Conservation (phyloP, 345 rosid genomes). For the Luvunga scandens region DNA sequence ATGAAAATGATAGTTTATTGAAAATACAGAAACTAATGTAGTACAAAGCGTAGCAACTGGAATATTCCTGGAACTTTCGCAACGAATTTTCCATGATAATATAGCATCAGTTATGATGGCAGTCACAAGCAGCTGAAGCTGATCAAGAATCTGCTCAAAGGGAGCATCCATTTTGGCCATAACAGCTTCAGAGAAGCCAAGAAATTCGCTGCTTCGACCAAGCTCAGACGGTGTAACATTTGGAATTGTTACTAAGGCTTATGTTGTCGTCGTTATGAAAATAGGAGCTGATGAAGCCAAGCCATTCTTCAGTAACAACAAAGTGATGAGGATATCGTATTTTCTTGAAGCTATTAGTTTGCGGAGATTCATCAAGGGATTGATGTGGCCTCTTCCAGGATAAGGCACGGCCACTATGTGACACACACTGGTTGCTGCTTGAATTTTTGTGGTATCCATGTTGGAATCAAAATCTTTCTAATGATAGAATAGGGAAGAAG, state of each 20-base stretch:
- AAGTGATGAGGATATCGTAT: slow-evolving; percentile 45
- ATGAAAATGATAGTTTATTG: slow-evolving; percentile 19
- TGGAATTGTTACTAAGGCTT: slow-evolving; percentile 34
- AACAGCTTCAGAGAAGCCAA: slow-evolving; percentile 31
- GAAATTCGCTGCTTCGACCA: background rate
- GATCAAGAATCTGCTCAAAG: slow-evolving; percentile 3
- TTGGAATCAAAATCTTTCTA: no score
- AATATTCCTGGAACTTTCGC: slow-evolving; percentile 24
- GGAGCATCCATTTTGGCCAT: slow-evolving; percentile 29
- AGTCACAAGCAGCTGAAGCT: slow-evolving; percentile 17
- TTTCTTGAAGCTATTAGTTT: slow-evolving; percentile 33
- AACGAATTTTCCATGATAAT: slow-evolving; percentile 21
- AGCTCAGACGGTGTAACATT: slow-evolving; percentile 51
- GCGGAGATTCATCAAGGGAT: slow-evolving; percentile 69
- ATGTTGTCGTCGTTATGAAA: slow-evolving; percentile 24
- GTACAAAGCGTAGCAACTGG: slow-evolving; percentile 33
- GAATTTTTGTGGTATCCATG: background rate
- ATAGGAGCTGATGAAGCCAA: slow-evolving; percentile 37
- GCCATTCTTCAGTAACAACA: slow-evolving; percentile 73
- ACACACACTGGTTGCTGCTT: background rate
- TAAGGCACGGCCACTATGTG: slow-evolving; percentile 64
- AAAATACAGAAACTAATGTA: slow-evolving; percentile 21
- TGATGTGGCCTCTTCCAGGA: slow-evolving; percentile 74
- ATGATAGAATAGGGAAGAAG: no score
- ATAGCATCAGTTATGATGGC: slow-evolving; percentile 22